These are phyloP conservation scores for Sporisorium exsertum DNA, from an alignment of 1,284 basidiomycete species.

Conservation along the genomic window DNA sequence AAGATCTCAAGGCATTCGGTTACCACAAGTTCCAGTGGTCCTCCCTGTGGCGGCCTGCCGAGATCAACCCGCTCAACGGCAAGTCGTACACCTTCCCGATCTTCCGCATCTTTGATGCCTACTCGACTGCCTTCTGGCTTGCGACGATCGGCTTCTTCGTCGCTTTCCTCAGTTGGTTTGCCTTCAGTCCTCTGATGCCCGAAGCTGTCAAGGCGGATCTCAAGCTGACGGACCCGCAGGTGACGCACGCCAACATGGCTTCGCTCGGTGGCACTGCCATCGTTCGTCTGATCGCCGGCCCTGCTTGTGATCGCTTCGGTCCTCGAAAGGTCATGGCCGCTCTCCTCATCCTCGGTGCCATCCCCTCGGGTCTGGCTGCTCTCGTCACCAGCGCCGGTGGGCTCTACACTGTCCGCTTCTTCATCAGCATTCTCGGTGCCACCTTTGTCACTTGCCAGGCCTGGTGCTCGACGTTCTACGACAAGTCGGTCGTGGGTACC, in stretches of 20 bases:
- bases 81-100: conserved; percentile 75
- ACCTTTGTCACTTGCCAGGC: conserved; percentile 75
- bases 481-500: conserved; percentile 75
- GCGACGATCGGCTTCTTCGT: conserved; percentile 73
- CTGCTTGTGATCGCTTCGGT: conserved; percentile 73
- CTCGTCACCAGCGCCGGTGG: conserved; percentile 72
- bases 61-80: conserved; percentile 74
- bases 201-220: conserved; percentile 76
- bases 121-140: conserved; percentile 72
- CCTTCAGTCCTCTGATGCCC: conserved; percentile 76
- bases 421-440: conserved; percentile 74
- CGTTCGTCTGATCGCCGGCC: conserved; percentile 74
- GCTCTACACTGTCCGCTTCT: conserved; percentile 74
- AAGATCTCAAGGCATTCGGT: conserved; percentile 39
- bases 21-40: conserved; percentile 61
- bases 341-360: conserved; percentile 75
- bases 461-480: conserved; percentile 77
- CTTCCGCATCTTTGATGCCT: conserved; percentile 74
- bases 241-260: conserved; percentile 76
- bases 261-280: conserved; percentile 74
- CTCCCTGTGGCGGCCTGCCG: conserved; percentile 64
- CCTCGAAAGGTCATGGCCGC: conserved; percentile 76
- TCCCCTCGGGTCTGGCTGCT: conserved; percentile 77
- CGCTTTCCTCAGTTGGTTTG: conserved; percentile 76
- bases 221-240: conserved; percentile 72